Percentiles rank a stretch among this genome's conserved stretches.
Evolutionary conservation across 129 eudicot species (phyloP).

Genomic region (Tagetes patula): DNA sequence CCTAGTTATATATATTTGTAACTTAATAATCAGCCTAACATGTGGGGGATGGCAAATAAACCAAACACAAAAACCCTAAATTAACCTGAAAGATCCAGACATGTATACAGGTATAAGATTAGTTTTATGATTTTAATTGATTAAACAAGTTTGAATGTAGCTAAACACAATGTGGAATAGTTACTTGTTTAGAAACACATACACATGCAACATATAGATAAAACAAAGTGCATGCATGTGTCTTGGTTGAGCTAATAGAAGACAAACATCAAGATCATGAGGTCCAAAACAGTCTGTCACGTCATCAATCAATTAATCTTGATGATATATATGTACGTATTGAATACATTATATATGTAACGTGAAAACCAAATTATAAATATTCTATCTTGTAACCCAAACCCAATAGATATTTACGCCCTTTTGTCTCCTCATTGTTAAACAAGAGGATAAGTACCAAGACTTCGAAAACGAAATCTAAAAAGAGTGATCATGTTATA

Average conservation of each 20-base stretch:
- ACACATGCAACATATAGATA: neutral
- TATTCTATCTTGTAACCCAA: neutral
- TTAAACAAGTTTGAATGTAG: neutral
- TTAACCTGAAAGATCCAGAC: too few relatives aligned
- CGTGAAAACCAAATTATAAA: neutral
- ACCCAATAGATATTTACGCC: neutral
- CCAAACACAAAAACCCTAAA: too few relatives aligned
- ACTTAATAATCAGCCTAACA: too few relatives aligned
- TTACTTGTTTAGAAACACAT: conserved; percentile 9
- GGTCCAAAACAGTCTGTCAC: conserved; percentile 13
- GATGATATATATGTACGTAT: neutral
- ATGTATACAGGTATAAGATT: too few relatives aligned
- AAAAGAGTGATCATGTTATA: too few relatives aligned
- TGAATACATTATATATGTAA: neutral
- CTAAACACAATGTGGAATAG: neutral
- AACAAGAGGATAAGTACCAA: conserved; percentile 20
- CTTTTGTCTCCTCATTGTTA: conserved; percentile 3
- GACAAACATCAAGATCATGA: conserved; percentile 4
- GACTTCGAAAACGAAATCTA: conserved; percentile 12
- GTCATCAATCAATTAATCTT: conserved; percentile 1
- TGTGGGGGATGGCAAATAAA: too few relatives aligned
- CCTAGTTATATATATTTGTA: too few relatives aligned
- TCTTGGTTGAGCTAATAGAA: conserved; percentile 8
- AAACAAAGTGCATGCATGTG: conserved; percentile 14
- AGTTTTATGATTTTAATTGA: neutral